Base-by-base conservation (phyloP, 2,329 filamentous ascomycete species). In the Clarireedia paspali region DNA sequence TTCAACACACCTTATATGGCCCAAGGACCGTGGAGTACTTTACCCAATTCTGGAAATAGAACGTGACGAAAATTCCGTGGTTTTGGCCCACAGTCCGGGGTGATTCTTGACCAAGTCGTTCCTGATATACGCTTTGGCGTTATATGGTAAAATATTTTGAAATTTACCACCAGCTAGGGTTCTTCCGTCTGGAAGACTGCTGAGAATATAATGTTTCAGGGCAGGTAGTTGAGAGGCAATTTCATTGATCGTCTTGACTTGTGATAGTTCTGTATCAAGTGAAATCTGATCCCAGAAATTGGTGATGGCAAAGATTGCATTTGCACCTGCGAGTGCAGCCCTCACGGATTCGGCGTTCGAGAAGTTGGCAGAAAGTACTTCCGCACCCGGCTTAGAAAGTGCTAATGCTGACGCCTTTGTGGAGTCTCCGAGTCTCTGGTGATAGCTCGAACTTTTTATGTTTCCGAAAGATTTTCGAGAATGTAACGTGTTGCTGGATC, bases 41-140 rank as follows among this genome's bases (percentile, higher is more conserved):
- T 24, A 48, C 24, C 45, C 24, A 54, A 23, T 49, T 48, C 30
- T 54, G 44, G 27, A 34, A 40, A 26, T 54, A 54, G 10, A 27
- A 54, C n/a, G 45, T 34, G n/a, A 48, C 10, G 40, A 49, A 42
- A 48, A 17, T 9, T 49, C 34, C 27, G 34, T 48, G 39, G 45
- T 34, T 47, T 54, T 30, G 26, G 47, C 10, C 50, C 51, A 49
- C 15, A 54, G 23, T 12, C 6, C 23, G 23, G 51, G 34, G 30
- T 46, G 23, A 39, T 54, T 48, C 44, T 48, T 24, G 27, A 27
- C 40, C 51, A 54, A 48, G 30, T 42, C 51, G 30, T 54, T 15
- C 39, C 51, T 14, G 5, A 54, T 48, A 17, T 27, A 17, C 27
- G 50, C 36, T 23, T 48, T 42, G 12, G 45, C 45, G 17, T 54